Percentiles rank a stretch among this genome's conserved stretches.
phyloP scores from a whole-genome alignment of 2,329 filamentous ascomycete genomes.

The Pezicula radicicola region DNA sequence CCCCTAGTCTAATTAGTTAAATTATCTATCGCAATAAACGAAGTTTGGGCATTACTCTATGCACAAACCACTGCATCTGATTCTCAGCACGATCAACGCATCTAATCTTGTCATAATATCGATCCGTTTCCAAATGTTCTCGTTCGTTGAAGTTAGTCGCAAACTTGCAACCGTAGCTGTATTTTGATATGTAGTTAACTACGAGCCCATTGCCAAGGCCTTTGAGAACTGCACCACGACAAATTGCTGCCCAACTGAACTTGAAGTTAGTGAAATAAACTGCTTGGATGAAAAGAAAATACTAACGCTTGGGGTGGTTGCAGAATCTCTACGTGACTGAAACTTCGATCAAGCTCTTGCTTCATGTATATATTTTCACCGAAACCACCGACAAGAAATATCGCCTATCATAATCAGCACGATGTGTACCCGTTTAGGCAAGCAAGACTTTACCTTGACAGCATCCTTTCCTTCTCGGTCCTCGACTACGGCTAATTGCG shows the following conservation, averaged over 20 bases:
- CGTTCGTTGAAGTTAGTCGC: background rate
- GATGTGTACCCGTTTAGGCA: background rate
- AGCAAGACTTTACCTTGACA: background rate
- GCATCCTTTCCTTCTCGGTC: background rate
- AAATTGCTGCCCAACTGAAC: background rate
- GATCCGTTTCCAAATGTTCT: background rate
- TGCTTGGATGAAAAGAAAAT: background rate
- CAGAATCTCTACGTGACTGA: too few relatives aligned
- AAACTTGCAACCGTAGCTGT: background rate
- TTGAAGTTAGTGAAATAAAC: background rate
- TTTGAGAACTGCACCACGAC: slow-evolving; percentile 3
- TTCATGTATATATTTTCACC: too few relatives aligned
- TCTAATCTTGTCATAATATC: background rate
- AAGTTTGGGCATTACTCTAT: background rate
- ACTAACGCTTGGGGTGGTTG: background rate
- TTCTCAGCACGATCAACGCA: background rate
- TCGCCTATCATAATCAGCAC: too few relatives aligned
- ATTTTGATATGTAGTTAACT: slow-evolving; percentile 3
- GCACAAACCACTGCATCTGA: background rate
- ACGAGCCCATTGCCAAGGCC: background rate
- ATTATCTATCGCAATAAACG: background rate
- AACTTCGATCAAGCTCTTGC: too few relatives aligned
- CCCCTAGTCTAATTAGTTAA: background rate
- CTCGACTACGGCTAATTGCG: background rate
- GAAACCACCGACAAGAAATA: too few relatives aligned